phyloP scores from a whole-genome alignment of 345 rosid species.

The Aquilaria sinensis region DNA sequence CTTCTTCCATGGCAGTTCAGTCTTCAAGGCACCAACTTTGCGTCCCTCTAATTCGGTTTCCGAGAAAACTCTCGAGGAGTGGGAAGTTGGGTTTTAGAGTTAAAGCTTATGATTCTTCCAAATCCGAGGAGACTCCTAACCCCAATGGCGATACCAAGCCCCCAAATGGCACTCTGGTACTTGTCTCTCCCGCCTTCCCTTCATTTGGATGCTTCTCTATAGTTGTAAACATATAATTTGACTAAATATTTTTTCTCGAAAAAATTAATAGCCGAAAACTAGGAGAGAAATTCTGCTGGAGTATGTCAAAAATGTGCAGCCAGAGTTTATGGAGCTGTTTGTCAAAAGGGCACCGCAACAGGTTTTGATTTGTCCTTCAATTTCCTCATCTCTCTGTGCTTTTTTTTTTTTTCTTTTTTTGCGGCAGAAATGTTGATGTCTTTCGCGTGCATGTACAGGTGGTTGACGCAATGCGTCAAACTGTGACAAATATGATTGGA shows the following conservation, averaged over 20 bases:
- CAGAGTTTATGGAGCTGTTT: conserved; percentile 91
- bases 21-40: conserved; percentile 28
- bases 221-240: conserved; percentile 10
- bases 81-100: conserved; percentile 31
- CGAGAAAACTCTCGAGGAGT: conserved; percentile 20
- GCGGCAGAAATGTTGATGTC: neutral
- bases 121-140: conserved; percentile 32
- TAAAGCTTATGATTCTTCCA: conserved; percentile 62
- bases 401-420: neutral
- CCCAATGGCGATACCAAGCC: conserved; percentile 52
- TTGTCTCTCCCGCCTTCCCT: neutral
- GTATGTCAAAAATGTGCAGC: conserved; percentile 93
- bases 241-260: neutral
- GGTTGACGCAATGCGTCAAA: conserved; percentile 96
- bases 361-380: conserved; percentile 28
- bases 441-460: conserved; percentile 32
- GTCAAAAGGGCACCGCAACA: conserved; percentile 83
- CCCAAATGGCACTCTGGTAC: conserved; percentile 68
- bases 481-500: conserved; percentile 94
- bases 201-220: neutral
- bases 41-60: conserved; percentile 32
- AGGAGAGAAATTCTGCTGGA: conserved; percentile 85
- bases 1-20: conserved; percentile 18
- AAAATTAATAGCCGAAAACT: conserved; percentile 41
- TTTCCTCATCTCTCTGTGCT: neutral